phyloP scores from a whole-genome alignment of 257 asterid genomes.

The Solanum ossicruentum region DNA sequence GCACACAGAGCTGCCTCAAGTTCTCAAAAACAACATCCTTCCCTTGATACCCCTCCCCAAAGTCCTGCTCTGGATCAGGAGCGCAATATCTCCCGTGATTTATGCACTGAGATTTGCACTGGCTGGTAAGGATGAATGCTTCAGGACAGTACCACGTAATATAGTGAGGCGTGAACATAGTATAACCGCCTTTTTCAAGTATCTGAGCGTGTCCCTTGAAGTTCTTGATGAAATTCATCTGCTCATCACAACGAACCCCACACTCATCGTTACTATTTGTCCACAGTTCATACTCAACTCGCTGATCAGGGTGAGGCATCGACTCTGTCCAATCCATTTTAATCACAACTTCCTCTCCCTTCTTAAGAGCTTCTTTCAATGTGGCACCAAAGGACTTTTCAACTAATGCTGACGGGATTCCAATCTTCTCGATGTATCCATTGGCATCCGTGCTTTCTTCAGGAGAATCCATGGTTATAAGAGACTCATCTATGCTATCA shows the following conservation, averaged over 20 bases:
- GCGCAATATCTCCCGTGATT: conserved; percentile 85
- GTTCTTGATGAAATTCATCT: conserved; percentile 56
- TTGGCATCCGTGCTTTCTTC: conserved; percentile 56
- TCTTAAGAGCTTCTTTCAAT: conserved; percentile 42
- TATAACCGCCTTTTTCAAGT: conserved; percentile 73
- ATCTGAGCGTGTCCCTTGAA: conserved; percentile 85
- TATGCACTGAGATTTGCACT: conserved; percentile 83
- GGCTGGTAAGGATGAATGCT: conserved; percentile 47
- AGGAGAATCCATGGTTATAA: conserved; percentile 91
- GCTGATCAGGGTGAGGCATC: conserved; percentile 75
- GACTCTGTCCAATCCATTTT: conserved; percentile 87
- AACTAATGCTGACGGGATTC: conserved; percentile 69
- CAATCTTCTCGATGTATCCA: conserved; percentile 66
- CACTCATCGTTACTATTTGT: conserved; percentile 90
- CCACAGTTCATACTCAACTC: conserved; percentile 84
- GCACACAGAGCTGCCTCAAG: conserved; percentile 80
- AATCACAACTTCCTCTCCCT: conserved; percentile 35
- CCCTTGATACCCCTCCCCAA: conserved; percentile 65
- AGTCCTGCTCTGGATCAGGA: conserved; percentile 81
- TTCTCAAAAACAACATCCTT: conserved; percentile 78
- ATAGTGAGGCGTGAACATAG: conserved; percentile 75
- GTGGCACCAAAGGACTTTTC: conserved; percentile 40
- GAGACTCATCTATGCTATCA: conserved; percentile 62
- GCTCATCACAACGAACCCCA: conserved; percentile 77
- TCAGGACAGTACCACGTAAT: conserved; percentile 88